Evolutionary conservation across 2,329 filamentous ascomycete genomes (phyloP), one percentile per base, ranked within the genome.

Genomic region (Pseudocercospora vitis): DNA sequence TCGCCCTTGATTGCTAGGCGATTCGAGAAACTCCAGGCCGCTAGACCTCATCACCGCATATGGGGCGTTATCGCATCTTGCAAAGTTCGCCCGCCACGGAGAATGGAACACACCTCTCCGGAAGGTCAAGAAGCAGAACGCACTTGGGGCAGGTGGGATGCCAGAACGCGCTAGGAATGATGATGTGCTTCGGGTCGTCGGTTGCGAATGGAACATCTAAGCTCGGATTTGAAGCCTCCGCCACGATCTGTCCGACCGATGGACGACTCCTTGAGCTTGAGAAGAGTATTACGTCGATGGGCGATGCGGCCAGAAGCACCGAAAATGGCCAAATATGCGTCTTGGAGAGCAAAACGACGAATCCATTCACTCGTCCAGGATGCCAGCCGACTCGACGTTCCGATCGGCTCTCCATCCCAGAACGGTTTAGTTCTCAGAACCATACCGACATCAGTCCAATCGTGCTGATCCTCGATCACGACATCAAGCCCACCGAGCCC

Each of bases 401-500:
- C 52, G 52, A 54, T 31, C 47, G 46, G 42, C 39, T 14, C n/a
- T 35, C 52, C 31, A 26, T 32, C 18, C 49, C 23, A 24, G 39
- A 37, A 21, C n/a, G 18, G 26, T 35, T 23, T 49, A 24, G 31
- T 32, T 33, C 8, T 19, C 26, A 39, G 6, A 32, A 42, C 50
- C 44, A 24, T 52, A 37, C 52, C 39, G 35, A 40, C 46, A 37
- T 46, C 33, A n/a, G 40, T 37, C 29, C 39, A 33, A 37, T 9
- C 12, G 16, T 49, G 53, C 49, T 31, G 53, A 56, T 52, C 53
- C 19, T 32, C 42, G 56, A 56, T 54, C 57, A 59, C 57, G 57
- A 59, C 57, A 59, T 59, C 53, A 54, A 52, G 57, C 57, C 57
- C 42, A 31, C 3, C 12, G 24, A 1, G 3, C 19, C n/a, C 21